A percentile compares a stretch with the other conserved stretches of the same genome.
phyloP scores from a whole-genome alignment of 306 rosid species.

The Fragaria nilgerrensis region DNA sequence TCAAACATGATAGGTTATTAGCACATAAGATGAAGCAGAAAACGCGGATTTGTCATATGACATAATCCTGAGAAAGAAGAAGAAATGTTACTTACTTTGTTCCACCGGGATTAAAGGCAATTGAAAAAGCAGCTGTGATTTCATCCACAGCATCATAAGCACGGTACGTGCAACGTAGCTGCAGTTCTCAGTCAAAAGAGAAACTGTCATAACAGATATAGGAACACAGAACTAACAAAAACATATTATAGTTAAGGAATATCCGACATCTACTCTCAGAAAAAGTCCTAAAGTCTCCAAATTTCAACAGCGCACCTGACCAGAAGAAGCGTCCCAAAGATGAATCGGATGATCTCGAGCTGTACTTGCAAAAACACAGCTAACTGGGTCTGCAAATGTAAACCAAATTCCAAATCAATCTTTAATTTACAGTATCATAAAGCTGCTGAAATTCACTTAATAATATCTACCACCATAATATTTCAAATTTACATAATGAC shows the following conservation, averaged over 20 bases:
- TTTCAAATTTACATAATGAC: background rate
- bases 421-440: constrained; percentile 11
- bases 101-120: constrained; percentile 88
- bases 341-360: constrained; percentile 95
- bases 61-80: constrained; percentile 2
- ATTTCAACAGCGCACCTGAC: constrained; percentile 51
- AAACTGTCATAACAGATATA: constrained; percentile 20
- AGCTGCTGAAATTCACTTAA: background rate
- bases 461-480: background rate
- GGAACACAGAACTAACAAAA: constrained; percentile 17
- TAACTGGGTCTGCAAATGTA: constrained; percentile 64
- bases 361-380: constrained; percentile 84
- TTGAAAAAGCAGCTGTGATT: constrained; percentile 85
- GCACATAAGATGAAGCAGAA: constrained; percentile 6
- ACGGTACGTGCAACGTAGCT: constrained; percentile 93
- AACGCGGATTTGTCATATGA: background rate
- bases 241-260: background rate
- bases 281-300: background rate
- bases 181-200: constrained; percentile 35
- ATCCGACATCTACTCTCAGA: background rate
- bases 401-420: constrained; percentile 28
- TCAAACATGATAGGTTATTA: background rate
- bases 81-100: constrained; percentile 53
- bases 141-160: constrained; percentile 98
- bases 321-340: constrained; percentile 93